Percentiles rank a stretch among this genome's conserved stretches.
Evolutionary conservation across 2,329 filamentous ascomycete genomes (phyloP).

Genomic region (Cadophora sp.): DNA sequence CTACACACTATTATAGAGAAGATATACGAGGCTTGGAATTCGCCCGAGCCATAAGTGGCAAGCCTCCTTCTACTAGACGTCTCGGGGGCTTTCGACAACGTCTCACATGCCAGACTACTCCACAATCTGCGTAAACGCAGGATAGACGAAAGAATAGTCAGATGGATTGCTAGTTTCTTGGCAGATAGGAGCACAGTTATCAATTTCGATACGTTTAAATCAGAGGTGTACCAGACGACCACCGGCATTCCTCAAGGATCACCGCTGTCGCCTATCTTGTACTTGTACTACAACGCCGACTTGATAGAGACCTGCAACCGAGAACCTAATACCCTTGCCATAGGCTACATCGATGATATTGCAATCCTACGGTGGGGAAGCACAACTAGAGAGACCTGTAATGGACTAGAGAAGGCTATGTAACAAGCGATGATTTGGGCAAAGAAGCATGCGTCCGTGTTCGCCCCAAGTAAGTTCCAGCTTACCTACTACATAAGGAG

Average conservation of each 20-base stretch:
- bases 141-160: slow-evolving; percentile 32
- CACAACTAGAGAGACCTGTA: slow-evolving; percentile 33
- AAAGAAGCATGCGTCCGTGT: slow-evolving; percentile 38
- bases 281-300: slow-evolving; percentile 45
- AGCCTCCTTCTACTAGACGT: slow-evolving; percentile 45
- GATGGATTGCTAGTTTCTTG: slow-evolving; percentile 37
- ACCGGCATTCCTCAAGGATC: too few relatives aligned
- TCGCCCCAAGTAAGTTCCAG: slow-evolving; percentile 42
- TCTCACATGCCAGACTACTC: slow-evolving; percentile 38
- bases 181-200: slow-evolving; percentile 33
- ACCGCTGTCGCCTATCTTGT: slow-evolving; percentile 44
- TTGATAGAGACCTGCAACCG: slow-evolving; percentile 38
- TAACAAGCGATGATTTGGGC: slow-evolving; percentile 37
- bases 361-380: slow-evolving; percentile 34
- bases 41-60: slow-evolving; percentile 32
- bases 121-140: slow-evolving; percentile 35
- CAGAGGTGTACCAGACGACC: too few relatives aligned
- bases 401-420: slow-evolving; percentile 31
- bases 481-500: slow-evolving; percentile 41
- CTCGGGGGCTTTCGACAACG: slow-evolving; percentile 42
- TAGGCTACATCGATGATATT: slow-evolving; percentile 41
- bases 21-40: slow-evolving; percentile 39
- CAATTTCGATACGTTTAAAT: slow-evolving; percentile 30
- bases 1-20: slow-evolving; percentile 41
- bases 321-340: slow-evolving; percentile 26